Base-by-base conservation (phyloP, 2,329 filamentous ascomycete species). In the Fusarium foetens region DNA sequence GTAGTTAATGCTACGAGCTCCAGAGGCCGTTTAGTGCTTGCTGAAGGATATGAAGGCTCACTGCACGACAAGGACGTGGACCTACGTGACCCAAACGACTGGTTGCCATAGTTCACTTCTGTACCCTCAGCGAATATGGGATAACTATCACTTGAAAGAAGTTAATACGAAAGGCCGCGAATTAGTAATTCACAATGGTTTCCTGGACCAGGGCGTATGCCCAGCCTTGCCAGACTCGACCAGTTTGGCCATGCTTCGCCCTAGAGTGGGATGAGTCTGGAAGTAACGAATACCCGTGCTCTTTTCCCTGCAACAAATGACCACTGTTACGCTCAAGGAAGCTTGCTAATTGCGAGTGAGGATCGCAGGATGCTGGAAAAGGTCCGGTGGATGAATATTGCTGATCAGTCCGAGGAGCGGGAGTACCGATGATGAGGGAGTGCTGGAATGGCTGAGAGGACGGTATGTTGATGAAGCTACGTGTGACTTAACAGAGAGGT, bases 41-140 rank as follows among this genome's bases (percentile, higher is more conserved):
- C 25, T 0, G 55, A 29, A 33, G 68, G 59, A 3, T 16, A 31
- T 4, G 39, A 59, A 23, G 46, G 27, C 2, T 38, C 51, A 4
- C 19, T 72, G 13, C 55, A 48, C 11, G 35, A 59, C 3, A n/a
- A 38, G 16, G 55, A 68, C 39, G n/a, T 66, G 3, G 39, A 59
- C 5, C 36, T 65, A 11, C 16, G 51, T 16, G 35, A 62, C 17
- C 31, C 35, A 11, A 23, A 25, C 4, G 45, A 68, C 41, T 68
- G 41, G 17, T 21, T 43, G 3, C 29, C 49, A 3, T 57, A 60
- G 60, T 53, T 36, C 48, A 14, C 57, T 23, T 58, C 59, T 23
- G 31, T 65, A 8, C 60, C 68, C 16, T 52, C 66, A 2, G 41
- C 68, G 7, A 70, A 66, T 4, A 71, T 71, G 62, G 39, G 58